A percentile compares a stretch with the other conserved stretches of the same genome.
Evolutionary conservation across 805 yeast species (phyloP).

Genomic region (Debaryomyces hansenii): DNA sequence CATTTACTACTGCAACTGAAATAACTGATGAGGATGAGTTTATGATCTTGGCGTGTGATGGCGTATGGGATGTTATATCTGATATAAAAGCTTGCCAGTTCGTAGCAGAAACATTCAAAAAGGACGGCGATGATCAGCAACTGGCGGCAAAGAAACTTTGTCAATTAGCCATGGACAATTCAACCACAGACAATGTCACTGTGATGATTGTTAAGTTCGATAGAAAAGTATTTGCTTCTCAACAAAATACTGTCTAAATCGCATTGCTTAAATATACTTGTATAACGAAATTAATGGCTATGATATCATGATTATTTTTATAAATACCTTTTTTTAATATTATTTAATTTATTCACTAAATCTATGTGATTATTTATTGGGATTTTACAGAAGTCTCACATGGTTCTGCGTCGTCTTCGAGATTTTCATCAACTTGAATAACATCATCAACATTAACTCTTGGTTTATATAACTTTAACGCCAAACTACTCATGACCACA

Average conservation of each 20-base stretch:
- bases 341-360: too few relatives aligned
- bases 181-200: constrained; percentile 89
- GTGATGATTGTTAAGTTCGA: constrained; percentile 80
- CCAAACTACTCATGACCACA: constrained; percentile 57
- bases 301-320: neutral
- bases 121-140: constrained; percentile 46
- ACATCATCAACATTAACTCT: constrained; percentile 19
- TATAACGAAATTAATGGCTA: too few relatives aligned
- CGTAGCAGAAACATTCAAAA: constrained; percentile 47
- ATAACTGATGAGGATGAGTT: constrained; percentile 68
- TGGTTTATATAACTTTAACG: constrained; percentile 49
- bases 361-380: neutral
- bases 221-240: constrained; percentile 35
- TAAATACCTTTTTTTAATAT: neutral
- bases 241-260: neutral
- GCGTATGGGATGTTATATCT: constrained; percentile 91
- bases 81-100: constrained; percentile 83
- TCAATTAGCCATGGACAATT: constrained; percentile 69
- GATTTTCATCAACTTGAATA: neutral
- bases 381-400: neutral
- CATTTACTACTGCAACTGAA: constrained; percentile 88
- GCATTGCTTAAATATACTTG: too few relatives aligned
- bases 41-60: constrained; percentile 91
- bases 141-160: constrained; percentile 68
- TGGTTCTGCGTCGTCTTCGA: neutral